A percentile compares a stretch with the other conserved stretches of the same genome.
phyloP scores from a whole-genome alignment of 371 early-diverging fungal genomes.

The Actinomortierella ambigua region DNA sequence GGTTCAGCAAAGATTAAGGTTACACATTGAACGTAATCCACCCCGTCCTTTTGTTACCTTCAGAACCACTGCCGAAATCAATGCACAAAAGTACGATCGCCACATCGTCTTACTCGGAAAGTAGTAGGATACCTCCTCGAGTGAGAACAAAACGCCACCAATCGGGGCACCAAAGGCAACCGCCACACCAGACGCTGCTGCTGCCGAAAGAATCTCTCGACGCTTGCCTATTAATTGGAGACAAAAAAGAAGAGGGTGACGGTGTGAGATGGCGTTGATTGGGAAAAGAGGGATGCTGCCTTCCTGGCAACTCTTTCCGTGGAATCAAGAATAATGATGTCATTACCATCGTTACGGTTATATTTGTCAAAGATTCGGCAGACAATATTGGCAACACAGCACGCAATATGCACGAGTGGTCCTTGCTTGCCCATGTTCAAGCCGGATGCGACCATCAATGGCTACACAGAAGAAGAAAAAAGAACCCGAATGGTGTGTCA shows the following conservation, averaged over 20 bases:
- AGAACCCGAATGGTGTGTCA: conserved; percentile 3
- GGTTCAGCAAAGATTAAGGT: no score
- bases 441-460: conserved; percentile 87
- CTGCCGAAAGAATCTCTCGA: conserved; percentile 91
- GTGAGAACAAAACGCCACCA: conserved; percentile 95
- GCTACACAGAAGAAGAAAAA: conserved; percentile 44
- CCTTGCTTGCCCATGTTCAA: conserved; percentile 95
- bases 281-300: background rate
- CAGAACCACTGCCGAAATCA: conserved; percentile 89
- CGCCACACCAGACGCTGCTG: conserved; percentile 94
- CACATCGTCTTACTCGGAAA: conserved; percentile 96
- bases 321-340: conserved; percentile 21
- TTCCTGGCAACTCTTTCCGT: background rate
- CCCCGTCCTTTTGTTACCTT: conserved; percentile 56
- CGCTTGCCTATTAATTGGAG: conserved; percentile 65
- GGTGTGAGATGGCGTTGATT: background rate
- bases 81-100: conserved; percentile 92
- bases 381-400: conserved; percentile 90
- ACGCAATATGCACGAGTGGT: conserved; percentile 93
- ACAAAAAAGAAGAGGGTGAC: background rate
- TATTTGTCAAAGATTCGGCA: conserved; percentile 87
- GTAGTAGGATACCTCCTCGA: conserved; percentile 95
- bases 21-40: background rate
- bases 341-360: conserved; percentile 76
- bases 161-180: conserved; percentile 97